phyloP scores from a whole-genome alignment of 2,329 filamentous ascomycete species.

The Phoma sp. region DNA sequence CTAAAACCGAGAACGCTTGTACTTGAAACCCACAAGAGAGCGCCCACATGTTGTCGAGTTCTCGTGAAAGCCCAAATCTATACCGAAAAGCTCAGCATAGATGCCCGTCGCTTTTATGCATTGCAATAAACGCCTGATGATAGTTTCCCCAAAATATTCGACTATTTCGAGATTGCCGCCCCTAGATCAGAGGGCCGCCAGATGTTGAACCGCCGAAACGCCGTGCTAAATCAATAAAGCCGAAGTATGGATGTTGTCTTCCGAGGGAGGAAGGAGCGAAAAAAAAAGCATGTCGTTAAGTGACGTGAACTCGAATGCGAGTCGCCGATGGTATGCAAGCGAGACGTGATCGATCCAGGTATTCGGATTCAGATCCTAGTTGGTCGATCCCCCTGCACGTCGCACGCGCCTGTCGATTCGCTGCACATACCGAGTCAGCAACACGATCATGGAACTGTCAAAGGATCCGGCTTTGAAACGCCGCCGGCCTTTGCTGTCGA shows the following conservation, averaged over 20 bases:
- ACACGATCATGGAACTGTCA: conserved; percentile 22
- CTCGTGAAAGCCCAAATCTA: conserved; percentile 32
- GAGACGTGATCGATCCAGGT: conserved; percentile 19
- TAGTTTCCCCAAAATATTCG: conserved; percentile 11
- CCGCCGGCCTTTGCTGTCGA: conserved; percentile 6
- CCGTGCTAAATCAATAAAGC: conserved; percentile 44
- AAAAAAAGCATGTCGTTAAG: conserved; percentile 16
- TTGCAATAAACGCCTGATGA: conserved; percentile 27
- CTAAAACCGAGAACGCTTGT: conserved; percentile 21
- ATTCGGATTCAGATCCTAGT: conserved; percentile 24
- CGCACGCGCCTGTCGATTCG: conserved; percentile 29
- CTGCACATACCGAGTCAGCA: conserved; percentile 33
- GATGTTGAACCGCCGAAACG: conserved; percentile 38
- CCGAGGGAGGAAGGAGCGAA: conserved; percentile 15
- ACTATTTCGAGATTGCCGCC: conserved; percentile 34
- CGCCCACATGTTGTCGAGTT: conserved; percentile 23
- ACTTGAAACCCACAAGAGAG: neutral
- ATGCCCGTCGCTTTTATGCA: conserved; percentile 42
- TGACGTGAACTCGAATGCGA: conserved; percentile 15
- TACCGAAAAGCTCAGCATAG: conserved; percentile 38
- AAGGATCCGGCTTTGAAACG: conserved; percentile 18
- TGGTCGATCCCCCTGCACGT: conserved; percentile 31
- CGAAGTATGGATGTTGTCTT: conserved; percentile 22
- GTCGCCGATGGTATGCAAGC: conserved; percentile 24
- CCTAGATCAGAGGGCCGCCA: conserved; percentile 26